Evolutionary conservation across 1,284 basidiomycete species (phyloP).

Genomic region (Inonotus hispidus): DNA sequence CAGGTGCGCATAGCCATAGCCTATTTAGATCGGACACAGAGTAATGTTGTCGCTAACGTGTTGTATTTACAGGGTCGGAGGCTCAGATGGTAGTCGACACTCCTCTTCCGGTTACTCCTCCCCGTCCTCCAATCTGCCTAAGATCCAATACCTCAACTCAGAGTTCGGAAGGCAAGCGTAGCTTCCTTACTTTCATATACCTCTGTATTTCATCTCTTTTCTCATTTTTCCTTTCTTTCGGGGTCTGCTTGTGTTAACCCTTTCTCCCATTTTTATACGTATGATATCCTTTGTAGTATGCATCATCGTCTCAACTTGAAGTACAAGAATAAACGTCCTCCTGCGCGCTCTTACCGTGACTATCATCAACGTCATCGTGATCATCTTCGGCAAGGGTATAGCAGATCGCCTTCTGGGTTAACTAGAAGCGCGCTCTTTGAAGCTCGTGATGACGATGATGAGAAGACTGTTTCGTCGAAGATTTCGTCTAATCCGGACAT

Average conservation of each 20-base stretch:
- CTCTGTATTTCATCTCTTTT: not conserved
- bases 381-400: not conserved
- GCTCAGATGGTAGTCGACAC: not conserved
- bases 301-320: not conserved
- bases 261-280: constrained; percentile 1
- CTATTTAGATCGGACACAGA: no score
- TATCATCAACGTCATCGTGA: not conserved
- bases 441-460: constrained; percentile 9
- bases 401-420: not conserved
- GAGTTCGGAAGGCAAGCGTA: constrained; percentile 16
- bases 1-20: constrained; percentile 36
- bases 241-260: not conserved
- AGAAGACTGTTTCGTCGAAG: not conserved
- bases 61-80: not conserved
- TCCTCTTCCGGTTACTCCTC: constrained; percentile 1
- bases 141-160: constrained; percentile 12
- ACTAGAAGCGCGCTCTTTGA: constrained; percentile 6
- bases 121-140: constrained; percentile 7
- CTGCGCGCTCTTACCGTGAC: not conserved
- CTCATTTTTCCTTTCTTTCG: not conserved
- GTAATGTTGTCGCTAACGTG: not conserved
- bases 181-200: not conserved
- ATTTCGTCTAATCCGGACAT: constrained; percentile 13
- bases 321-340: constrained; percentile 4
- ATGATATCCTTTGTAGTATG: constrained; percentile 1